A percentile compares a stretch with the other conserved stretches of the same genome.
These are phyloP conservation scores for Syzygium jambos DNA, from an alignment of 345 rosid genomes.

Conservation along the genomic window DNA sequence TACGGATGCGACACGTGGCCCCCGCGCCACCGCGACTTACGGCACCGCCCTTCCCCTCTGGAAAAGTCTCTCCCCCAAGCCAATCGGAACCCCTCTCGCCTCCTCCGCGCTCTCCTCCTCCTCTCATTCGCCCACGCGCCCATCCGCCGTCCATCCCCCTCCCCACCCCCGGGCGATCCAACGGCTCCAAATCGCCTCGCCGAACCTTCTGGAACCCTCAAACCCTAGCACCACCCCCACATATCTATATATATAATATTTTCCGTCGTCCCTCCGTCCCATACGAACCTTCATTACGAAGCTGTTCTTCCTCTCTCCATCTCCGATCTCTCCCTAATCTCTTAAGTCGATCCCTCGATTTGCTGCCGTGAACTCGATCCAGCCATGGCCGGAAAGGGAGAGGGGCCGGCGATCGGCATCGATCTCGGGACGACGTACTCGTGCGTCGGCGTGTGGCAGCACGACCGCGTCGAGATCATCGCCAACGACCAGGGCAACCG, in stretches of 20 bases:
- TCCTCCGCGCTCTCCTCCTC: neutral
- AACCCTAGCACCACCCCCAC: neutral
- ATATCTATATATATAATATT: neutral
- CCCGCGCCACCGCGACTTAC: too few relatives aligned
- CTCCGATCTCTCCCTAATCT: too few relatives aligned
- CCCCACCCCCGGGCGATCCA: neutral
- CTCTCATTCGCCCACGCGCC: neutral
- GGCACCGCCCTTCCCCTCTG: too few relatives aligned
- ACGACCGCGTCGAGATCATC: conserved; percentile 50
- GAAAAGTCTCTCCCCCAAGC: too few relatives aligned
- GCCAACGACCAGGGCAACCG: conserved; percentile 56
- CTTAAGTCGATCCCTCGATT: neutral
- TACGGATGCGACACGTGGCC: too few relatives aligned
- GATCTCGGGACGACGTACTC: conserved; percentile 55
- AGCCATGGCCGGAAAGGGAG: conserved; percentile 46
- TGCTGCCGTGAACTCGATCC: neutral
- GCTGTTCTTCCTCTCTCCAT: too few relatives aligned
- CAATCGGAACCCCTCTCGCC: neutral
- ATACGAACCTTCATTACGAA: neutral
- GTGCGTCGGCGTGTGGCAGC: conserved; percentile 59
- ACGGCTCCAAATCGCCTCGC: neutral
- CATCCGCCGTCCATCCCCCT: neutral
- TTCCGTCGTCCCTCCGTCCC: neutral
- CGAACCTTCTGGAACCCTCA: conserved; percentile 15
- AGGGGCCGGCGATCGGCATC: conserved; percentile 54